Base-by-base conservation (phyloP, 257 asterid species). In the Solanum chmielewskii region DNA sequence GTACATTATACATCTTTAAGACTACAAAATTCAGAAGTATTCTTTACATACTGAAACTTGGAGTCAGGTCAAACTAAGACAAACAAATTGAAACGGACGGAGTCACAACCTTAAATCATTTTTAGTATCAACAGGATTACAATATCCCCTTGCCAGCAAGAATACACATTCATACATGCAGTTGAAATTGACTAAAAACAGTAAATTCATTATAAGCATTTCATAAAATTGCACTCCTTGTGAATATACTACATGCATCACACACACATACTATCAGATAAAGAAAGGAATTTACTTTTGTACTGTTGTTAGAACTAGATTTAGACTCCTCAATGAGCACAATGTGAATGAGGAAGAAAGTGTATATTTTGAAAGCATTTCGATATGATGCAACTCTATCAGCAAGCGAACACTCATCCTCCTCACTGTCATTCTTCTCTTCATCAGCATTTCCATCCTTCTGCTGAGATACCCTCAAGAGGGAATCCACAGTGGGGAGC, bases 281-380 rank as follows among this genome's bases (percentile, higher is more conserved):
- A 73, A 47, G 56, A 44, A n/a, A 18, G 56, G 89, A 76, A 71
- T 59, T 89, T 94, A 93, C 98, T 90, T 93, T 97, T 39, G 94
- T 47, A 3, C 89, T 89, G 68, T 88, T 89, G 86, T 77, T 92
- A 33, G 97, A 85, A 64, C 88, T 87, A 27, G 92, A 85, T 15
- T 73, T 85, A 11, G 95, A 91, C 90, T 97, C 99, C 93, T 95
- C 96, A 47, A 90, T 86, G 74, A 94, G 92, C 89, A 95, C 90
- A 41, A 97, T 88, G 74, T 95, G 98, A 85, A 95, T 87, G 66
- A 97, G 98, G 85, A 95, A 97, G 87, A 95, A 97, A 1, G 98
- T 91, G 91, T 97, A 95, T 73, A 95, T 94, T 91, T 97, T 97
- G 85, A 97, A 93, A 3, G 99, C 98, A 92, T 97, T 97, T 64